A percentile compares a stretch with the other conserved stretches of the same genome.
Evolutionary conservation across 2,329 filamentous ascomycete species (phyloP).

Genomic region (Zymoseptoria pseudotritici): DNA sequence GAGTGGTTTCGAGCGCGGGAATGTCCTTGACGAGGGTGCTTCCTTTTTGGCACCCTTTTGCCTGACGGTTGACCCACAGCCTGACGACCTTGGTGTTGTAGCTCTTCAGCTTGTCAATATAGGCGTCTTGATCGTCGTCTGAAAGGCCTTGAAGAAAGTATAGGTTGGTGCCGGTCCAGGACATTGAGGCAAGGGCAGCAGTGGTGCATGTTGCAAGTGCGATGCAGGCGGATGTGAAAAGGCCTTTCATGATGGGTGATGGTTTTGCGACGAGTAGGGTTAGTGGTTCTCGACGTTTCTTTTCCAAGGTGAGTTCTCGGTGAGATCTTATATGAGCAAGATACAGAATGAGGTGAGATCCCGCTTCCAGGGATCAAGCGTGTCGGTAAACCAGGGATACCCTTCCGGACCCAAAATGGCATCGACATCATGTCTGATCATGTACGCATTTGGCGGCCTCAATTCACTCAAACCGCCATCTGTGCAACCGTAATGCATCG

Average conservation of each 20-base stretch:
- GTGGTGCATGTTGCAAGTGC: neutral
- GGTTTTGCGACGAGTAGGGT: neutral
- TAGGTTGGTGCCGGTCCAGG: conserved; percentile 4
- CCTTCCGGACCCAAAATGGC: neutral
- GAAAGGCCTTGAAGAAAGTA: conserved; percentile 1
- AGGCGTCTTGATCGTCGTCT: conserved; percentile 1
- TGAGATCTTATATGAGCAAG: neutral
- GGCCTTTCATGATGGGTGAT: neutral
- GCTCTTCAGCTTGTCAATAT: conserved; percentile 1
- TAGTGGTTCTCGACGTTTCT: neutral
- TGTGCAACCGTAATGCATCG: neutral
- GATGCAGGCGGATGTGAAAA: neutral
- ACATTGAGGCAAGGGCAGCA: neutral
- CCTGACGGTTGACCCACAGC: conserved; percentile 4
- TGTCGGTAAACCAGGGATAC: neutral
- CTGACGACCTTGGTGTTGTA: conserved; percentile 4
- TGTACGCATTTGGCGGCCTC: neutral
- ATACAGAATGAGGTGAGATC: neutral
- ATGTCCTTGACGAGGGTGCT: conserved; percentile 3
- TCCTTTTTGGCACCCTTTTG: conserved; percentile 3
- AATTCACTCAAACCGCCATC: neutral
- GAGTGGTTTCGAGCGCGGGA: conserved; percentile 3
- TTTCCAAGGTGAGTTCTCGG: neutral
- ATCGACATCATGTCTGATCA: neutral
- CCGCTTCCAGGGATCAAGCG: neutral